Evolutionary conservation across 2,329 filamentous ascomycete genomes (phyloP), one percentile per base, ranked within the genome.

Genomic region (Phialemonium atrogriseum): DNA sequence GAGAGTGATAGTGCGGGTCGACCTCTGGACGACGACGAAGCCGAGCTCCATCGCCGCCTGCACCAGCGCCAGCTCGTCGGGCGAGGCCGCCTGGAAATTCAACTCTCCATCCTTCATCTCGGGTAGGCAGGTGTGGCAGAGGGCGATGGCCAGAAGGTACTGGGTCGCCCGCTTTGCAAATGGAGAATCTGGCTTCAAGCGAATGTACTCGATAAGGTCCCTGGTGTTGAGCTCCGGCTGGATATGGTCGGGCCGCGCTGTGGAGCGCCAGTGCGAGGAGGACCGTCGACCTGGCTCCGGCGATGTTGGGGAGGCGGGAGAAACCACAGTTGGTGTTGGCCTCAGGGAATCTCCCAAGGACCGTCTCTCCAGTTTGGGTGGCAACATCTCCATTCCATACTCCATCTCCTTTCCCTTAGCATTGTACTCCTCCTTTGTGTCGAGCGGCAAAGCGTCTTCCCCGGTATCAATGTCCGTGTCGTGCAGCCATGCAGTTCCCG

Each of bases 51-150:
- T 77, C 0, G 88, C 87, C 10, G 87, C 88, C 44, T 75, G 70
- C 0, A 94, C 85, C 18, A 95, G 68, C 7, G 88, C 88, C 30
- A 94, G 62, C 51, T 95, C 88, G 50, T 95, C 88, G 0, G 88
- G 88, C 0, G 87, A 94, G 0, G 87, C 82, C 11, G 88, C 84
- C 56, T 94, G 88, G 48, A 84, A 95, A 23, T 30, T 30, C 10
- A 45, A 39, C 22, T 75, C 63, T 4, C 81, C 86, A 45, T 81
- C 68, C 16, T 76, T 74, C 26, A 78, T 64, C 51, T 96, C 88
- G 0, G 89, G 88, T 15, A 94, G 64, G 50, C 87, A 94, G 1
- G 87, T 94, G 51, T 96, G 88, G 44, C 89, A 95, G 2, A 96
- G 63, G 1, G 88, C 85, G 47, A 95, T 71, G 0, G 80, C 82